Percentiles rank a stretch among this genome's conserved stretches.
Conservation (phyloP, 305 asterid genomes). For the Fraxinus sp. region DNA sequence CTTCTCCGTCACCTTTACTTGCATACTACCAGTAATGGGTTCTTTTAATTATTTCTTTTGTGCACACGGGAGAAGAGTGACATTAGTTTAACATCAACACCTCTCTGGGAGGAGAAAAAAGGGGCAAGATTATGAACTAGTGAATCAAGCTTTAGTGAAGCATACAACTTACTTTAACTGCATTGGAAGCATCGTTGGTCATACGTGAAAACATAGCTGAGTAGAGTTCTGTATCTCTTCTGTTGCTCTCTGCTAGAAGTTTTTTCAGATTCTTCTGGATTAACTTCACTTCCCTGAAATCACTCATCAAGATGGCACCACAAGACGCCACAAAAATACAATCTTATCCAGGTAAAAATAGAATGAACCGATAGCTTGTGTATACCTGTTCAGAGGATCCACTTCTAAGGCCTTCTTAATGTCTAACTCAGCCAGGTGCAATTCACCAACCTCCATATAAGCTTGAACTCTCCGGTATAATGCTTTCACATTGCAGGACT, state of each 20-base stretch:
- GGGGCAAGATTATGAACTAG: not conserved
- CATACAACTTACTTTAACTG: constrained; percentile 42
- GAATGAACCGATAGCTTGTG: not conserved
- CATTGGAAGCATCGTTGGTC: constrained; percentile 36
- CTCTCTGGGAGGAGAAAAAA: not conserved
- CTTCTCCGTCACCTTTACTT: not conserved
- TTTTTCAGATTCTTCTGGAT: constrained; percentile 51
- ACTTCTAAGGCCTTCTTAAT: constrained; percentile 59
- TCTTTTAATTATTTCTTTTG: not conserved
- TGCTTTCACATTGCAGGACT: constrained; percentile 68
- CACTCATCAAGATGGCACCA: not conserved
- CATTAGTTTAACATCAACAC: not conserved
- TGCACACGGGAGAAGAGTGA: not conserved
- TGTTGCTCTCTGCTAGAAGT: constrained; percentile 51
- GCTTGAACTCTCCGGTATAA: constrained; percentile 75
- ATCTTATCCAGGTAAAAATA: not conserved
- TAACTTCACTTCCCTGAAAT: constrained; percentile 62
- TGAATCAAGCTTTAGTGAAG: not conserved
- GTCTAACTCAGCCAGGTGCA: constrained; percentile 62
- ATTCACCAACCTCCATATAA: constrained; percentile 48
- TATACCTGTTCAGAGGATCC: constrained; percentile 62
- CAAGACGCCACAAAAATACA: not conserved
- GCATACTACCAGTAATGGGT: not conserved
- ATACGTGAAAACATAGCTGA: constrained; percentile 48
- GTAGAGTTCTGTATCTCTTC: constrained; percentile 59